Evolutionary conservation across 495 filamentous ascomycete species (phyloP).

Genomic region (Hypoxylon trugodes): DNA sequence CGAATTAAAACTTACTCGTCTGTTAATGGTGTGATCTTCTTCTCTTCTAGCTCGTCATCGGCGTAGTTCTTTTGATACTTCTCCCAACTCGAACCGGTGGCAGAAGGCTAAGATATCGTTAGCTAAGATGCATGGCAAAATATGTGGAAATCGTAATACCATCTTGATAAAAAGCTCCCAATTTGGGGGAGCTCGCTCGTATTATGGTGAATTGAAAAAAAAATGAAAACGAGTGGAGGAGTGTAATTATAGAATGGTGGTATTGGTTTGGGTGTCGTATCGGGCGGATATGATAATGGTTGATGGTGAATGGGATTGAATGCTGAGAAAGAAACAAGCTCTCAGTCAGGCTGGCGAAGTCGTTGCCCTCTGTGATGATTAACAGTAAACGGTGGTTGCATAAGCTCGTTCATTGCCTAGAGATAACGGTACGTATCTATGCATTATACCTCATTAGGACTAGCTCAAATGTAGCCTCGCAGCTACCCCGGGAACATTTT

Average conservation of each 20-base stretch:
- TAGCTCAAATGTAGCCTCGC: constrained; percentile 40
- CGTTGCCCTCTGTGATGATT: constrained; percentile 24
- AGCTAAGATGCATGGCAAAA: constrained; percentile 11
- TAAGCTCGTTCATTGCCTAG: too few species aligned
- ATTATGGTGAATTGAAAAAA: constrained; percentile 40
- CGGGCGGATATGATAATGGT: too few species aligned
- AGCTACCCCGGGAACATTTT: constrained; percentile 40
- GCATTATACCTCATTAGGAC: constrained; percentile 1
- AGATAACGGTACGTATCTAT: constrained; percentile 23
- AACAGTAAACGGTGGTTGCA: neutral
- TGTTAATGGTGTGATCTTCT: constrained; percentile 96
- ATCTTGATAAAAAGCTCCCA: constrained; percentile 30
- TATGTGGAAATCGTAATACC: constrained; percentile 25
- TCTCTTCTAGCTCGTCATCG: constrained; percentile 96
- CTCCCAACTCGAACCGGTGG: constrained; percentile 94
- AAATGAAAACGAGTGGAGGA: neutral
- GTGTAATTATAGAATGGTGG: neutral
- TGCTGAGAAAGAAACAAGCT: constrained; percentile 11
- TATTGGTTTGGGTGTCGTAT: constrained; percentile 22
- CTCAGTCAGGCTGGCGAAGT: constrained; percentile 24
- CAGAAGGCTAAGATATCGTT: constrained; percentile 71
- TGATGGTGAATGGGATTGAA: constrained; percentile 13
- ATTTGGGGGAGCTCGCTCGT: neutral
- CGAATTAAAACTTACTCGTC: constrained; percentile 77
- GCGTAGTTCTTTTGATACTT: constrained; percentile 97